These are phyloP conservation scores for Sporormia fimetaria DNA, from an alignment of 495 filamentous ascomycete genomes.

Conservation along the genomic window DNA sequence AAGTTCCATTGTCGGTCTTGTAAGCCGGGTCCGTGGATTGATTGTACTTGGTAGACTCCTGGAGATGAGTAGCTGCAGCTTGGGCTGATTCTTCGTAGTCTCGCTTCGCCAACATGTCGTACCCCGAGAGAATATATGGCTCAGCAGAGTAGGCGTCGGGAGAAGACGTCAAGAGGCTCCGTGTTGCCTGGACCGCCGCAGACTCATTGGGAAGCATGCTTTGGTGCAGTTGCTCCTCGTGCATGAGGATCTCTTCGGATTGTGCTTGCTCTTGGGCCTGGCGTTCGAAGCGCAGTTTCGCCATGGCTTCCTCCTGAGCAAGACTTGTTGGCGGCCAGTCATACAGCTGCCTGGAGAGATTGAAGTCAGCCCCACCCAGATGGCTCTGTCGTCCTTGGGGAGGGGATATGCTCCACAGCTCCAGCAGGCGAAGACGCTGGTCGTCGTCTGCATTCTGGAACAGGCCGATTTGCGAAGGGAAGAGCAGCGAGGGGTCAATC, in stretches of 20 bases:
- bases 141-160: slow-evolving; percentile 11
- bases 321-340: slow-evolving; percentile 30
- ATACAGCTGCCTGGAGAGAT: slow-evolving; percentile 18
- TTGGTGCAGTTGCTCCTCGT: slow-evolving; percentile 18
- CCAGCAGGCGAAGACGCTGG: slow-evolving; percentile 32
- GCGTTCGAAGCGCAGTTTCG: slow-evolving; percentile 29
- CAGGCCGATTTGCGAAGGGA: slow-evolving; percentile 32
- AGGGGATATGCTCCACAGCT: slow-evolving; percentile 35
- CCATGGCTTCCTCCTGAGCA: slow-evolving; percentile 32
- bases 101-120: slow-evolving; percentile 26
- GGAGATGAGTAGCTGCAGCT: slow-evolving; percentile 13
- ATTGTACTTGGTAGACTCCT: slow-evolving; percentile 27
- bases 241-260: slow-evolving; percentile 10
- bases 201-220: slow-evolving; percentile 13
- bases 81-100: slow-evolving; percentile 26
- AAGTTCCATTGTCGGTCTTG: slow-evolving; percentile 9
- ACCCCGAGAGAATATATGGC: slow-evolving; percentile 29
- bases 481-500: slow-evolving; percentile 32
- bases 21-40: slow-evolving; percentile 28
- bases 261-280: slow-evolving; percentile 13
- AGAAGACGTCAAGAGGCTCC: slow-evolving; percentile 4
- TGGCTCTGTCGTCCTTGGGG: slow-evolving; percentile 20
- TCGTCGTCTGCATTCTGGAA: slow-evolving; percentile 32
- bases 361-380: slow-evolving; percentile 15
- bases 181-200: slow-evolving; percentile 9